Evolutionary conservation across 1,284 basidiomycete genomes (phyloP), one percentile per base, ranked within the genome.

Genomic region (Mycosarcoma mackinlayi): DNA sequence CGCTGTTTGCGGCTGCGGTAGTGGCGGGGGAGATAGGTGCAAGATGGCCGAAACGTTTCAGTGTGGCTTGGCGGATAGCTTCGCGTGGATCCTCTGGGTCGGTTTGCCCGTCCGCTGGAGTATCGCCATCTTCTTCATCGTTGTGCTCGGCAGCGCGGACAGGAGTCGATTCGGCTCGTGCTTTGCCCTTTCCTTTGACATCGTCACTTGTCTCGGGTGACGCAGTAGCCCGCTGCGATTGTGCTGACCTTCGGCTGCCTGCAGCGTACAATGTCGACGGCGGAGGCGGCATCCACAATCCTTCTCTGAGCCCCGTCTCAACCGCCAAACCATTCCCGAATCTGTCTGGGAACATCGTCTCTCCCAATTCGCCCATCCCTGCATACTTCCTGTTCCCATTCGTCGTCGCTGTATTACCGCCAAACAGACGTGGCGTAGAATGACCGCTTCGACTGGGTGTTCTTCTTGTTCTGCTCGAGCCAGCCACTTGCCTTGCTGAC

Each of bases 251-350:
- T 23, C 49, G 33, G 4, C 67, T 53, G 2, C 27, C 23, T 14
- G 38, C 16, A 16, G n/a, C n/a, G n/a, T 49, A 70, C 24, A 75
- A 48, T 23, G 57, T 48, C 11, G 63, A 72, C 3, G 72, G 72
- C n/a, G 72, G 68, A 1, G 72, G 72, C 7, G 72, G 72, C 56
- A 75, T 68, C 62, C 64, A 72, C 34, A 63, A 27, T 6, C 55
- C 59, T 4, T 56, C 31, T 42, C 33, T 11, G 10, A 14, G 30
- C 11, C 18, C 34, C 11, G 7, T 35, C 34, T 19, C 13, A 28
- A 33, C 27, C 37, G 18, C 16, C 35, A 6, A 30, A 37, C 34
- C 6, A 18, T n/a, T 16, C 11, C 13, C 34, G n/a, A 35, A n/a
- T n/a, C 34, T 16, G 10, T 16, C 34, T 9, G n/a, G n/a, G n/a